Conservation (phyloP, 345 rosid genomes). For the Noccaea bulbosa region DNA sequence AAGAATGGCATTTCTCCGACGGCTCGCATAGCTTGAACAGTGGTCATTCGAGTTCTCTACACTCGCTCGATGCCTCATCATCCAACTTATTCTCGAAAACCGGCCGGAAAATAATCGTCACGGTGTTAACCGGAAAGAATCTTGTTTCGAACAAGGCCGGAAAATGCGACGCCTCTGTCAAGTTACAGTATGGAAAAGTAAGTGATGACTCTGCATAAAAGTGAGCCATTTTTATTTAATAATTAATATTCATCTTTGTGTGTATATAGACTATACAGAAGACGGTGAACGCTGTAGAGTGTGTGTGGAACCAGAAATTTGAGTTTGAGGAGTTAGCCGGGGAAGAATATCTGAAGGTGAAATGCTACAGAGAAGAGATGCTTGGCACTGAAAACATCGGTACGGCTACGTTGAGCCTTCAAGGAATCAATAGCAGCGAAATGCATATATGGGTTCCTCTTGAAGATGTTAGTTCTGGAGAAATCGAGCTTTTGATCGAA, state of each 20-base stretch:
- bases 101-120: slow-evolving; percentile 71
- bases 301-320: slow-evolving; percentile 74
- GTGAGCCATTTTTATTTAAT: slow-evolving; percentile 1
- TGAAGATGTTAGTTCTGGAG: slow-evolving; percentile 90
- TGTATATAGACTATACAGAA: slow-evolving; percentile 52
- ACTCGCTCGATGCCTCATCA: slow-evolving; percentile 59
- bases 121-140: slow-evolving; percentile 70
- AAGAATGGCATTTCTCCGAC: slow-evolving; percentile 97
- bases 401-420: slow-evolving; percentile 80
- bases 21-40: slow-evolving; percentile 75
- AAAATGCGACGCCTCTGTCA: slow-evolving; percentile 74
- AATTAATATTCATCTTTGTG: background rate
- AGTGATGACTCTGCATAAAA: slow-evolving; percentile 19
- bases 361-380: slow-evolving; percentile 71
- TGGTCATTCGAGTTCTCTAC: slow-evolving; percentile 47
- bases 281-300: slow-evolving; percentile 55
- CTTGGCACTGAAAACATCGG: slow-evolving; percentile 88
- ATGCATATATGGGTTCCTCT: slow-evolving; percentile 85
- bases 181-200: slow-evolving; percentile 94
- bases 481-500: slow-evolving; percentile 81
- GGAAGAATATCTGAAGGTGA: slow-evolving; percentile 78
- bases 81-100: slow-evolving; percentile 62
- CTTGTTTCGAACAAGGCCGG: slow-evolving; percentile 62
- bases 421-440: slow-evolving; percentile 77
- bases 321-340: slow-evolving; percentile 88